Percentiles rank a stretch among this genome's conserved stretches.
phyloP scores from a whole-genome alignment of 306 rosid species.

The Clitoria ternatea region DNA sequence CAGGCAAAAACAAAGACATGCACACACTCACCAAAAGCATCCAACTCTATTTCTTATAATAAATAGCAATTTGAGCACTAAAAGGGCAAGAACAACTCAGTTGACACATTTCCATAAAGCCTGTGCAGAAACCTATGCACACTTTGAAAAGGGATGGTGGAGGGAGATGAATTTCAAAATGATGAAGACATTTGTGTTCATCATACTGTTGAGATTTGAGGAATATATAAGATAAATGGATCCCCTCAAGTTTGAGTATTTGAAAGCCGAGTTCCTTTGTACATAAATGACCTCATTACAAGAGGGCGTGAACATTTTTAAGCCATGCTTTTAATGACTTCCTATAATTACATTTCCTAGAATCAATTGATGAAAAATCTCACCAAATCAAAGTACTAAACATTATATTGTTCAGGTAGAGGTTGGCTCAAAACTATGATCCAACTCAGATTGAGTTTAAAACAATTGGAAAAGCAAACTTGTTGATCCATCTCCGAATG shows the following conservation, averaged over 20 bases:
- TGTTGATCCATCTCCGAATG: slow-evolving; percentile 89
- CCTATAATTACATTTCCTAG: slow-evolving; percentile 25
- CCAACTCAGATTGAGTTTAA: slow-evolving; percentile 25
- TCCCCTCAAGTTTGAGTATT: neutral
- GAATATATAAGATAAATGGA: slow-evolving; percentile 21
- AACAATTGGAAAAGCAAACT: slow-evolving; percentile 77
- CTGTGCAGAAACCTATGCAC: neutral
- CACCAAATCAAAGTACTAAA: slow-evolving; percentile 1
- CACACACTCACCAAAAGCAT: neutral
- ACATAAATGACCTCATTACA: slow-evolving; percentile 1
- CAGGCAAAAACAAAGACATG: neutral
- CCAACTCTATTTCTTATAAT: neutral
- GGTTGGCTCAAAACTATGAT: slow-evolving; percentile 18
- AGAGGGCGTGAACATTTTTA: slow-evolving; percentile 5
- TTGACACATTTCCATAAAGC: slow-evolving; percentile 10
- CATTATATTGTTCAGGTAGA: slow-evolving; percentile 11
- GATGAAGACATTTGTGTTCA: slow-evolving; percentile 21
- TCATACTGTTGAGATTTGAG: neutral
- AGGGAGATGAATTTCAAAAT: slow-evolving; percentile 4
- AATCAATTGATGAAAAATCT: slow-evolving; percentile 11
- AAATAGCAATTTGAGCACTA: neutral
- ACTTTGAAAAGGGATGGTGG: neutral
- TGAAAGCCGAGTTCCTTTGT: slow-evolving; percentile 2
- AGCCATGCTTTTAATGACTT: slow-evolving; percentile 5
- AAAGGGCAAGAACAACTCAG: neutral